Base-by-base conservation (phyloP, 139 green algal genomes). In the Chlorella sorokiniana region DNA sequence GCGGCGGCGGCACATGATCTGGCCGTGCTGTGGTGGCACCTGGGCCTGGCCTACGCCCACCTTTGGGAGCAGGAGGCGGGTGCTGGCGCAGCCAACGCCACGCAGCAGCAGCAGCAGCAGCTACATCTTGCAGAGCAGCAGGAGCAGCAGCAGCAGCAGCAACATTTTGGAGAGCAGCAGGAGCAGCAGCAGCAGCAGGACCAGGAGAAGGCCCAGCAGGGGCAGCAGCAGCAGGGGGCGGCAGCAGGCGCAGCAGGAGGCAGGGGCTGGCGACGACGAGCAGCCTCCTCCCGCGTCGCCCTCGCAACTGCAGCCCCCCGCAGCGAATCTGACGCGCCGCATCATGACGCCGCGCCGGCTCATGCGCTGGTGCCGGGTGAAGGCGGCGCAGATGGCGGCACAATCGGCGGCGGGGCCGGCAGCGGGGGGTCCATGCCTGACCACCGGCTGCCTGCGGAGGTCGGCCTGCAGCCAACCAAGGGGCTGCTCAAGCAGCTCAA, bases 401-500 rank as follows among this genome's bases (percentile, higher is more conserved):
- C n/a, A n/a, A n/a, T n/a, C n/a, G n/a, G n/a, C n/a, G 31, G n/a
- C 31, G 4, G 10, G 62, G 22, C 1, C 29, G 31, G 62, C 56
- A 9, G 56, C 10, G 61, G 8, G 61, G 5, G n/a, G 52, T 23
- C 52, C 22, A 20, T 33, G 8, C 25, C n/a, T 68, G 29, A 40
- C 35, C 29, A n/a, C 11, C 6, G 31, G 65, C 35, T 51, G 37
- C n/a, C 65, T 16, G 35, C 16, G 22, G 65, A 35, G n/a, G 20
- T 74, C 22, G 23, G 54, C 38, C 54, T 38, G 67, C 1, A 27
- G 25, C 8, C 40, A 22, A 40, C 52, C 38, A 51, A 40, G 67
- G 14, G 18, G 9, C 5, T 40, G 18, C 67, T 74, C 40, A 74
- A 74, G 67, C 67, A 74, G 67, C 67, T 74, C 67, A 74, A 74